Percentiles rank a stretch among this genome's conserved stretches.
phyloP scores from a whole-genome alignment of 257 asterid species.

The Solanum habrochaites region DNA sequence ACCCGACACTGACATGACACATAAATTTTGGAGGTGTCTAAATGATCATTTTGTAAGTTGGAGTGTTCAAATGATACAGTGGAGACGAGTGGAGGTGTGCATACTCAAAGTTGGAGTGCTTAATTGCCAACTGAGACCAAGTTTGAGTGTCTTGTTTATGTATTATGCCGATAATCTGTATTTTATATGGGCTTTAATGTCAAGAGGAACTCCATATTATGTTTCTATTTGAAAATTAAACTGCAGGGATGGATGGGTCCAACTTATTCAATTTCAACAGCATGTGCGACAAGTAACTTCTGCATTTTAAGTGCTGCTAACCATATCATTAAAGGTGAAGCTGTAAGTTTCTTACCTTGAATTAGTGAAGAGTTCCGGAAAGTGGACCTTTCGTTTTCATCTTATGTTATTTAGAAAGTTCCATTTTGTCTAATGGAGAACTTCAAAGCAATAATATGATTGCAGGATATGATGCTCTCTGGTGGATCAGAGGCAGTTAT shows the following conservation, averaged over 20 bases:
- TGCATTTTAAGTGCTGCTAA: conserved; percentile 64
- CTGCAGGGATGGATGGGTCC: conserved; percentile 60
- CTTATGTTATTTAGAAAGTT: not conserved
- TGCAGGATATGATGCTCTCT: conserved; percentile 47
- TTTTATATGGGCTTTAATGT: not conserved
- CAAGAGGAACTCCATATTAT: not conserved
- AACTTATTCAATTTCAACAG: conserved; percentile 57
- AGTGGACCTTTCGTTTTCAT: not conserved
- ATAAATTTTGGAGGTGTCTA: not conserved
- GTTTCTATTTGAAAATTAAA: not conserved
- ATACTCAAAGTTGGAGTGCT: not conserved
- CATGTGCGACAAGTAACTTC: conserved; percentile 64
- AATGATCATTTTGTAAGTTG: not conserved
- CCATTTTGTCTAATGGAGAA: not conserved
- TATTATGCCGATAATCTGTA: not conserved
- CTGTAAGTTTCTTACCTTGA: conserved; percentile 10
- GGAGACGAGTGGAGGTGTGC: not conserved
- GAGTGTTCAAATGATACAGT: not conserved
- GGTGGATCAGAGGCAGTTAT: conserved; percentile 68
- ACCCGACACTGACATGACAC: not conserved
- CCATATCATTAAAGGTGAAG: conserved; percentile 60
- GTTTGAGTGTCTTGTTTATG: not conserved
- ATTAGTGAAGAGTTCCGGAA: not conserved
- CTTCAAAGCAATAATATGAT: not conserved
- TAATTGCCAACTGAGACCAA: not conserved